A percentile compares a stretch with the other conserved stretches of the same genome.
Evolutionary conservation across 352 stramenopile genomes (phyloP).

Genomic region (Phytophthora europaea): DNA sequence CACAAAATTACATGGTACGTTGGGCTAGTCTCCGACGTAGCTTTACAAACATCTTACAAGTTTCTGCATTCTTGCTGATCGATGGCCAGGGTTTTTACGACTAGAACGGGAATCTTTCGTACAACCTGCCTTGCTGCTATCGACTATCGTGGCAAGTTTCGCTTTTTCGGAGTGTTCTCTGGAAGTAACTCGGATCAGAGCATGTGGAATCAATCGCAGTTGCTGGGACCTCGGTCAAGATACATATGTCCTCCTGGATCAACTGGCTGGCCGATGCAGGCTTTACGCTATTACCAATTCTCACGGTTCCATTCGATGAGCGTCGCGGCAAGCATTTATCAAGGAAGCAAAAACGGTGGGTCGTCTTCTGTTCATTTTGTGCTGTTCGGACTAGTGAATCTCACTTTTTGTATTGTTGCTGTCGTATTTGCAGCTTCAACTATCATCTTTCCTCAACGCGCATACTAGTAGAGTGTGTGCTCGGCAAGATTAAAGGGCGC

Average conservation of each 20-base stretch:
- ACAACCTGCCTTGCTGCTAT: slow-evolving; percentile 3
- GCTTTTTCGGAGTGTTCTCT: slow-evolving; percentile 2
- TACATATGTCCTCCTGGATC: slow-evolving; percentile 10
- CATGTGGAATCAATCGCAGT: slow-evolving; percentile 23
- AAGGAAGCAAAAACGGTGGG: slow-evolving; percentile 1
- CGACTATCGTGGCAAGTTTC: slow-evolving; percentile 9
- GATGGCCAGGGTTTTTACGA: neutral
- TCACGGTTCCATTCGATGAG: slow-evolving; percentile 16
- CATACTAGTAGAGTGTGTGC: slow-evolving; percentile 17
- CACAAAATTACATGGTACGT: slow-evolving; percentile 5
- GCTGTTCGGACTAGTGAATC: neutral
- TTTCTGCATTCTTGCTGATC: no score
- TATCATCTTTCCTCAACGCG: neutral
- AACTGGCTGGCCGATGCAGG: slow-evolving; percentile 17
- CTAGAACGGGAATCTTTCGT: slow-evolving; percentile 6
- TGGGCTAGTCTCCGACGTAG: neutral
- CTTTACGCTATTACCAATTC: slow-evolving; percentile 15
- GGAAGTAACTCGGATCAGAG: slow-evolving; percentile 19
- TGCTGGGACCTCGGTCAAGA: slow-evolving; percentile 1
- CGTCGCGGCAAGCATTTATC: neutral
- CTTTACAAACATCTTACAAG: neutral
- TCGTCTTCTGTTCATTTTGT: neutral
- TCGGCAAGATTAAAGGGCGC: neutral
- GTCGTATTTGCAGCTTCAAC: neutral
- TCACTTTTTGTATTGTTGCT: neutral